phyloP scores from a whole-genome alignment of 345 rosid genomes.

The Microcos paniculata region DNA sequence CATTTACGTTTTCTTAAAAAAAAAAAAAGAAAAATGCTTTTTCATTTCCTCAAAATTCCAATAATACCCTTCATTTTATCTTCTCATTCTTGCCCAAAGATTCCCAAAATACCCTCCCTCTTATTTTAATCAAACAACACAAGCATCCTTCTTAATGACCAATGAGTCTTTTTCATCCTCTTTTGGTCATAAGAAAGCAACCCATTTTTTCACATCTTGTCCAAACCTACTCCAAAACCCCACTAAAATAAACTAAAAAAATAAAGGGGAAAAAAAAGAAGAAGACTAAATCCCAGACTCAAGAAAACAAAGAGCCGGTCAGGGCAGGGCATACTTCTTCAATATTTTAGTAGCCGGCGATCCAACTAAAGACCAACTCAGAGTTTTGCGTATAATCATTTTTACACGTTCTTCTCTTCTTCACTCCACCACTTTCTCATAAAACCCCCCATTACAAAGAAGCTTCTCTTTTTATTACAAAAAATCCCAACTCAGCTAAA shows the following conservation, averaged over 20 bases:
- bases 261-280: background rate
- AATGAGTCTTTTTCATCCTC: background rate
- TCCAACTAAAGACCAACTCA: conserved; percentile 9
- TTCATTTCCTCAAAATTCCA: background rate
- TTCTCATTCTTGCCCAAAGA: background rate
- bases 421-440: background rate
- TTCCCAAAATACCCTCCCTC: background rate
- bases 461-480: conserved; percentile 5
- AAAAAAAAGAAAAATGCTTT: background rate
- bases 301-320: background rate
- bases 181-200: conserved; percentile 8
- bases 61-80: background rate
- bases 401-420: conserved; percentile 4
- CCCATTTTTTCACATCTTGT: background rate
- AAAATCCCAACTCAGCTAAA: background rate
- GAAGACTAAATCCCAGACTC: background rate
- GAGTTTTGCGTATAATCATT: background rate
- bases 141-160: background rate
- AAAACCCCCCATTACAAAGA: background rate
- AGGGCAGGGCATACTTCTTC: background rate
- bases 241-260: too few species aligned
- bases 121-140: background rate
- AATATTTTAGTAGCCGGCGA: background rate
- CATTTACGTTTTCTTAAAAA: background rate
- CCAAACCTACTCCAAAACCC: background rate